Evolutionary conservation across 2,329 filamentous ascomycete species (phyloP).

Genomic region (Phymatotrichopsis omnivora): DNA sequence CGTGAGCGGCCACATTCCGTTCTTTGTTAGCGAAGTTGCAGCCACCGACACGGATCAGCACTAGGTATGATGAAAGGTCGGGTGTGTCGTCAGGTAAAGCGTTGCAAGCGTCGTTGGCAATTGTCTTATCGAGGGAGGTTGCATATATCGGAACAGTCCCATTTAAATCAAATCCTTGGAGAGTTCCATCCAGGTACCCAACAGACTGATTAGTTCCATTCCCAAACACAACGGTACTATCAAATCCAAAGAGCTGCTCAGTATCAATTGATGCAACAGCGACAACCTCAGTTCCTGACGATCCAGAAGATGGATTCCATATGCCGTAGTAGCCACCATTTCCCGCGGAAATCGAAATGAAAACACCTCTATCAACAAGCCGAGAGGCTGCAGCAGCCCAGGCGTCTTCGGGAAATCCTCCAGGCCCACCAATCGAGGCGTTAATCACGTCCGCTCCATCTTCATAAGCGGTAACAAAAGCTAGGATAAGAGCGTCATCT

Average conservation of each 20-base stretch:
- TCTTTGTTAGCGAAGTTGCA: slow-evolving; percentile 49
- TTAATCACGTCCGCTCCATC: slow-evolving; percentile 37
- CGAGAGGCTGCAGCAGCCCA: slow-evolving; percentile 37
- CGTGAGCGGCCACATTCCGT: slow-evolving; percentile 43
- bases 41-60: slow-evolving; percentile 49
- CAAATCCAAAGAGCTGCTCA: slow-evolving; percentile 31
- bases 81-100: slow-evolving; percentile 45
- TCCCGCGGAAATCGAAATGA: slow-evolving; percentile 44
- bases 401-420: slow-evolving; percentile 34
- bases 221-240: slow-evolving; percentile 6
- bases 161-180: slow-evolving; percentile 24
- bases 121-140: slow-evolving; percentile 16
- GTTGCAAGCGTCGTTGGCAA: slow-evolving; percentile 42
- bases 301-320: slow-evolving; percentile 40
- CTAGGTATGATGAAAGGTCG: slow-evolving; percentile 48
- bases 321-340: slow-evolving; percentile 44
- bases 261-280: slow-evolving; percentile 40
- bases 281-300: slow-evolving; percentile 39
- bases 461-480: slow-evolving; percentile 32
- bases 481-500: slow-evolving; percentile 33
- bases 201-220: slow-evolving; percentile 6
- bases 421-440: slow-evolving; percentile 34
- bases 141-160: slow-evolving; percentile 17
- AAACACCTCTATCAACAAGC: slow-evolving; percentile 41
- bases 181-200: slow-evolving; percentile 12